These are phyloP conservation scores for Thielaviopsis ethacetica DNA, from an alignment of 2,329 filamentous ascomycete genomes.

Conservation along the genomic window DNA sequence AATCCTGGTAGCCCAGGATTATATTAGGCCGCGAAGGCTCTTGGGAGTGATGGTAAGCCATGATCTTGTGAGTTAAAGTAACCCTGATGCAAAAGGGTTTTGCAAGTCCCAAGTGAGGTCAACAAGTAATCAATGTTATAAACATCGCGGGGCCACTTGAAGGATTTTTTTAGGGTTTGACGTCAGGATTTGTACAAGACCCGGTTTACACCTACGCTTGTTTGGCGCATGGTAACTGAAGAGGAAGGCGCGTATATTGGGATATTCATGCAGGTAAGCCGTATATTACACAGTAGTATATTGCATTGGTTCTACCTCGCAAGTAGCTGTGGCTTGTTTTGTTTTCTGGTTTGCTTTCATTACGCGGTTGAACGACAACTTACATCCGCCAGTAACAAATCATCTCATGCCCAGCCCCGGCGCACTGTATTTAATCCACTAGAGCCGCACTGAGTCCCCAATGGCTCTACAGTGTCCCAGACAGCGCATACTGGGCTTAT, in stretches of 20 bases:
- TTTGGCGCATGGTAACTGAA: neutral
- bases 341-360: too few species aligned
- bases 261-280: neutral
- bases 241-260: neutral
- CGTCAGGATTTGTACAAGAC: neutral
- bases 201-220: neutral
- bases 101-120: neutral
- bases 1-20: slow-evolving; percentile 52
- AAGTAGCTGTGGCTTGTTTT: too few species aligned
- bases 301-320: too few species aligned
- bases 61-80: neutral
- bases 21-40: slow-evolving; percentile 3
- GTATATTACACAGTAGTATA: neutral
- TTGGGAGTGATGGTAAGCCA: slow-evolving; percentile 1
- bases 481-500: neutral
- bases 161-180: slow-evolving; percentile 1
- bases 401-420: neutral
- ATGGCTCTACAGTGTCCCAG: neutral
- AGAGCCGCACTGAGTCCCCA: neutral
- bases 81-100: neutral
- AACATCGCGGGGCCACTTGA: slow-evolving; percentile 1
- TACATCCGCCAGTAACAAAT: too few species aligned
- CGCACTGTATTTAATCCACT: neutral
- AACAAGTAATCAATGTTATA: neutral
- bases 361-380: too few species aligned